These are phyloP conservation scores for Oenanthe sinensis DNA, from an alignment of 129 eudicot species.

Conservation along the genomic window DNA sequence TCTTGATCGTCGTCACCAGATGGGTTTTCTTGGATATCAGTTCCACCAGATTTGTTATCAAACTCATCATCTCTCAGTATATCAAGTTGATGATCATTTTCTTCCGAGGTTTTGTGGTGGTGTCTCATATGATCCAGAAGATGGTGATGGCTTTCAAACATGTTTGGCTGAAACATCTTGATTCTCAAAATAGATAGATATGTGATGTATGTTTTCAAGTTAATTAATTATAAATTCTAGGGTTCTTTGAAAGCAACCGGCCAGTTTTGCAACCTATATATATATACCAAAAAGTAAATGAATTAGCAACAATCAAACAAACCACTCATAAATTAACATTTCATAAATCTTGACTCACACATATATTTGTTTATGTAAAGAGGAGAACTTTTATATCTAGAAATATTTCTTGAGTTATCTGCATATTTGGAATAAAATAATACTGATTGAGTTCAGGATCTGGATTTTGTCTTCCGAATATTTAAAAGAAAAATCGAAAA, in stretches of 20 bases:
- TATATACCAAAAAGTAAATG: neutral
- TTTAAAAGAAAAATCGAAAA: too few species aligned
- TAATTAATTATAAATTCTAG: neutral
- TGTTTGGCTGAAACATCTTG: constrained; percentile 37
- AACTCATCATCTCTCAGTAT: constrained; percentile 68
- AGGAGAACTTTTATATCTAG: neutral
- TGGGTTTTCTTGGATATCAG: constrained; percentile 77
- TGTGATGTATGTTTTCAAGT: neutral
- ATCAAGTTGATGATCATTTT: constrained; percentile 39
- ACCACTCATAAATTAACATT: neutral
- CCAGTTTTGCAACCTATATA: neutral
- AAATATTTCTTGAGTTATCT: neutral
- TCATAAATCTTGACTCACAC: neutral
- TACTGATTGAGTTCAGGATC: neutral
- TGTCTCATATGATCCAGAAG: constrained; percentile 46
- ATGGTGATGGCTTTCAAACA: constrained; percentile 63
- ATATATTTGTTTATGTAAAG: neutral
- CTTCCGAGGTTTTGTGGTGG: constrained; percentile 42
- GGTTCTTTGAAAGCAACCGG: neutral
- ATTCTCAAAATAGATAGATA: neutral
- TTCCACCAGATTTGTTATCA: constrained; percentile 88
- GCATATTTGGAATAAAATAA: neutral
- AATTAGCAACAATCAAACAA: neutral
- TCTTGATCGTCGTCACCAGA: constrained; percentile 87
- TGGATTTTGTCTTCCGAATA: neutral